Base-by-base conservation (phyloP, 768 basidiomycete genomes). In the Lentinula raphanica region DNA sequence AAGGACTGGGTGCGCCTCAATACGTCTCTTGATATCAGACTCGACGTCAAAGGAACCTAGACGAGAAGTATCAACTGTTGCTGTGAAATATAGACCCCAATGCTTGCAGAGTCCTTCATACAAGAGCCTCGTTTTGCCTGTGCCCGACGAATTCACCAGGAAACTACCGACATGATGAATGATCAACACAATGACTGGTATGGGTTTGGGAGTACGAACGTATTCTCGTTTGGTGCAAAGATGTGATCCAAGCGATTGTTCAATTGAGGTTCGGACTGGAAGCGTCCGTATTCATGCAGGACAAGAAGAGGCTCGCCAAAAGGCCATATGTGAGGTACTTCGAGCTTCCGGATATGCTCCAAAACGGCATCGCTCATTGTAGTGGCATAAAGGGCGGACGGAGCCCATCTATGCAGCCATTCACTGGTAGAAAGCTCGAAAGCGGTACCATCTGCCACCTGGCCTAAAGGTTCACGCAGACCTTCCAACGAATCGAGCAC, bases 121-220 rank as follows among this genome's bases (percentile, higher is more conserved):
- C 21, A 58, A 21, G 7, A 60, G 35, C 23, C 44, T 58, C 8
- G 60, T 58, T 25, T 60, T 60, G 15, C 60, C 56, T 23, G 60
- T 54, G 17, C 60, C 60, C 5, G 56, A 60, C 7, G 56, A 29
- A 31, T 60, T 60, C 5, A 60, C 60, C 9, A 60, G n/a, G 28
- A 60, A 49, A 21, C 59, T 59, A n/a, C n/a, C n/a, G n/a, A n/a
- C n/a, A n/a, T n/a, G n/a, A n/a, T n/a, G n/a, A n/a, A n/a, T n/a
- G n/a, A n/a, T n/a, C n/a, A n/a, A n/a, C n/a, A n/a, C n/a, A n/a
- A n/a, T n/a, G n/a, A n/a, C n/a, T n/a, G n/a, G n/a, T n/a, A n/a
- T n/a, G n/a, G n/a, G n/a, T n/a, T n/a, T n/a, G n/a, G n/a, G n/a
- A n/a, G n/a, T n/a, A 38, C 49, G n/a, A 50, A 35, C 49, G 49